phyloP scores from a whole-genome alignment of 495 filamentous ascomycete genomes.

The Xylaria curta region DNA sequence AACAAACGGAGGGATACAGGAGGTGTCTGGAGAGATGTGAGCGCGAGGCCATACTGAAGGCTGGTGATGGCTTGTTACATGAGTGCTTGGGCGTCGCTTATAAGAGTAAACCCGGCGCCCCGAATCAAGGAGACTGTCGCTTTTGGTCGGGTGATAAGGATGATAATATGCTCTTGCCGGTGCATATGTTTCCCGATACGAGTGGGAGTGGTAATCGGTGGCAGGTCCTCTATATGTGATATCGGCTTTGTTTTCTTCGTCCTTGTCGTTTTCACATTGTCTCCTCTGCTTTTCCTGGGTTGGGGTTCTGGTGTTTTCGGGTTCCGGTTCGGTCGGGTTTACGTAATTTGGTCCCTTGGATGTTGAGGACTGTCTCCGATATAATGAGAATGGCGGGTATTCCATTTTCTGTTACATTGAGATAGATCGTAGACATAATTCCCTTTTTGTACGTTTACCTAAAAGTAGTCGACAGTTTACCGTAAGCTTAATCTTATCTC shows the following conservation, averaged over 20 bases:
- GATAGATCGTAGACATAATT: not conserved
- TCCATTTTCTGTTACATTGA: not conserved
- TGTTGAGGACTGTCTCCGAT: not conserved
- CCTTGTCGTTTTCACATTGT: not conserved
- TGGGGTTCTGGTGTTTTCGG: not conserved
- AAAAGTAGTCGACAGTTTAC: not conserved
- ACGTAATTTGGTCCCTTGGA: not conserved
- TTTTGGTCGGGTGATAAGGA: conserved; percentile 30
- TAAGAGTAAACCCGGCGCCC: not conserved
- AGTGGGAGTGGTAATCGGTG: not conserved
- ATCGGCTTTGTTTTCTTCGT: not conserved
- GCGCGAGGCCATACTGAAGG: conserved; percentile 26
- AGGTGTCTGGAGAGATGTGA: conserved; percentile 34
- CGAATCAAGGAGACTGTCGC: conserved; percentile 24
- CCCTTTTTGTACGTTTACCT: not conserved
- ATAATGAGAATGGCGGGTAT: not conserved
- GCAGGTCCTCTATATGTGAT: conserved; percentile 24
- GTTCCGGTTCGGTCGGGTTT: not conserved
- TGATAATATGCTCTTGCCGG: conserved; percentile 30
- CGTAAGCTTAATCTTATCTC: not conserved
- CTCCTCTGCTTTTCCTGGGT: not conserved
- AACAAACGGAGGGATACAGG: not conserved
- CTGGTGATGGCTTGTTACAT: conserved; percentile 1
- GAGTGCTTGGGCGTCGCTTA: conserved; percentile 38
- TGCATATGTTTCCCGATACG: conserved; percentile 25